Base-by-base conservation (phyloP, 2,329 filamentous ascomycete species). In the Cercospora beticola region DNA sequence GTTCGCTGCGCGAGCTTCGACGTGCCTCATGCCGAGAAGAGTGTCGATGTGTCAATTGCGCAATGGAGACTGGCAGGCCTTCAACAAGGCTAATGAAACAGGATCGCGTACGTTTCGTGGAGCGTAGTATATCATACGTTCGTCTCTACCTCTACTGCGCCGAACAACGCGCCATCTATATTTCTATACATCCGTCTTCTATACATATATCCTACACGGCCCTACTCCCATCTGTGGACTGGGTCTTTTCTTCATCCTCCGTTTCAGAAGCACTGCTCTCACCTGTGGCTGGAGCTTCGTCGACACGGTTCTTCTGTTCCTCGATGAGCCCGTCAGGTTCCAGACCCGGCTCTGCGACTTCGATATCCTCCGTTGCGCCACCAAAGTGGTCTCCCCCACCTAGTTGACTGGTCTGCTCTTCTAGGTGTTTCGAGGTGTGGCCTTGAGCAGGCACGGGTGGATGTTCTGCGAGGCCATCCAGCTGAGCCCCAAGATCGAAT, bases 381-480 rank as follows among this genome's bases (percentile, higher is more conserved):
- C 69, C 63, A 49, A 78, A 77, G 23, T 68, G 72, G 31, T 77
- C 76, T 7, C 76, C 75, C 30, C 74, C 74, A 4, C 65, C 65
- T 6, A 70, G 72, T 16, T 73, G 30, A 28, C 67, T 74, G 9
- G 71, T 74, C 40, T 76, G 74, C 9, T 70, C 49, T 1, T 71
- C 59, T 5, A 67, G 49, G 18, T 68, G 7, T 12, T 12, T 60
- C 18, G 36, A n/a, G 36, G 36, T n/a, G 16, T 43, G 36, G 2
- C 16, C 36, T 16, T n/a, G 31, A n/a, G 30, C 12, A 23, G 36
- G 60, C 36, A 43, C 40, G 6, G 46, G 46, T n/a, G 61, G 26
- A 56, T 64, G 68, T 57, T 65, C 36, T 16, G 31, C 26, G 10
- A 56, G 33, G 8, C 57, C 67, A 28, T 66, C 65, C n/a, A 66